Percentiles rank a stretch among this genome's conserved stretches.
Evolutionary conservation across 2,329 filamentous ascomycete genomes (phyloP).

Genomic region (Verticillium isaacii): DNA sequence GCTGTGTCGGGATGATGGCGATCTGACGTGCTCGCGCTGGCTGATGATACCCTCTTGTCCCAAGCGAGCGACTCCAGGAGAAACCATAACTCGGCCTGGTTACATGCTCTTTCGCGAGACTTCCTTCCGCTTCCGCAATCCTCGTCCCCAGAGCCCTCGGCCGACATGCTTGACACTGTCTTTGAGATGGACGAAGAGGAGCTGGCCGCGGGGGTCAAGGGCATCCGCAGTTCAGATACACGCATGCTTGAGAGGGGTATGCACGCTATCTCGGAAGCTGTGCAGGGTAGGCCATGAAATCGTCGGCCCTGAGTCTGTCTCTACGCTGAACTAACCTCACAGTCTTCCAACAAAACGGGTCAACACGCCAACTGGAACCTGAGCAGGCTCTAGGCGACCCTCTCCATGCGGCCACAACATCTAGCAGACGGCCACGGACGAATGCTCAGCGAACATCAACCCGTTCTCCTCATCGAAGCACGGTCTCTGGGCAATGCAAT

Average conservation of each 20-base stretch:
- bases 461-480: no score
- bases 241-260: neutral
- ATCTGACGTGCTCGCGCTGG: no score
- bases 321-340: neutral
- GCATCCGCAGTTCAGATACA: neutral
- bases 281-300: neutral
- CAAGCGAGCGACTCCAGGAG: no score
- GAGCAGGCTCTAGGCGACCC: neutral
- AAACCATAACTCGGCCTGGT: no score
- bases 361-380: neutral
- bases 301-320: no score
- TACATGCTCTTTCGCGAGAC: no score
- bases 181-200: neutral
- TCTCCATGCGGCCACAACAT: no score
- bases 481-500: no score
- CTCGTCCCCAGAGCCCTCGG: neutral
- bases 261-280: neutral
- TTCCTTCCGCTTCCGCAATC: neutral
- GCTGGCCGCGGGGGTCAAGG: neutral
- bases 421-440: no score
- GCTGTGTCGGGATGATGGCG: no score
- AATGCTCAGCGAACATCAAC: no score
- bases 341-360: neutral
- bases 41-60: no score
- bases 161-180: constrained; percentile 1